Base-by-base conservation (phyloP, 2,329 filamentous ascomycete species). In the Fusarium sp. region DNA sequence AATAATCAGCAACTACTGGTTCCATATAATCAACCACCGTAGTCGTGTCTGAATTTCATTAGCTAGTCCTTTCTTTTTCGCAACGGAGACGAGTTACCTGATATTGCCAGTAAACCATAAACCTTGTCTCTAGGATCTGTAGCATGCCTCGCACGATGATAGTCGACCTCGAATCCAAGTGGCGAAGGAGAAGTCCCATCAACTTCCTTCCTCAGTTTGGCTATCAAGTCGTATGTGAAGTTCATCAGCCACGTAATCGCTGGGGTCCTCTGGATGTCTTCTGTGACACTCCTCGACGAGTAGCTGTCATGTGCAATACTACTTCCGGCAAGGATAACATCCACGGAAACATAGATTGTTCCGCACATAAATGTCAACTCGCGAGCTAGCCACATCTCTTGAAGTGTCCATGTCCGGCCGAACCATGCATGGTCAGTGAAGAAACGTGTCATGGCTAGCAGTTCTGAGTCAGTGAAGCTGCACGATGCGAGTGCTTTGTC, bases 321-420 rank as follows among this genome's bases (percentile, higher is more conserved):
- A 7, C 39, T 62, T 18, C 49, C 59, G 4, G 59, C 39, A 11
- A 62, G 51, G 1, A 62, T 45, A 3, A 31, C 24, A 36, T 57
- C 39, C 1, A 57, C 26, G 1, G 59, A 62, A 26, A 39, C 59
- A 26, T 36, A 42, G 18, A 62, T n/a, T 35, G 18, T 45, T 7
- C 49, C 59, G 13, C 59, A 62, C 14, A 62, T 15, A 24, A 62
- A 57, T n/a, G n/a, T 36, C 59, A 62, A 20, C 15, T 56, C 52
- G n/a, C 39, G 39, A 57, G 59, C 59, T 7, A 62, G 13, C 59
- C 59, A 62, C 59, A 62, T 62, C 49, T 57, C 59, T 15, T 62
- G 59, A 45, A 62, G 59, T 38, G 59, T 62, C 59, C 59, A 62
- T 24, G 59, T 57, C 35, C 59, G 49, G 3, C 49, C 59, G 17